Conservation (phyloP, 768 basidiomycete genomes). For the Psilocybe cubensis region DNA sequence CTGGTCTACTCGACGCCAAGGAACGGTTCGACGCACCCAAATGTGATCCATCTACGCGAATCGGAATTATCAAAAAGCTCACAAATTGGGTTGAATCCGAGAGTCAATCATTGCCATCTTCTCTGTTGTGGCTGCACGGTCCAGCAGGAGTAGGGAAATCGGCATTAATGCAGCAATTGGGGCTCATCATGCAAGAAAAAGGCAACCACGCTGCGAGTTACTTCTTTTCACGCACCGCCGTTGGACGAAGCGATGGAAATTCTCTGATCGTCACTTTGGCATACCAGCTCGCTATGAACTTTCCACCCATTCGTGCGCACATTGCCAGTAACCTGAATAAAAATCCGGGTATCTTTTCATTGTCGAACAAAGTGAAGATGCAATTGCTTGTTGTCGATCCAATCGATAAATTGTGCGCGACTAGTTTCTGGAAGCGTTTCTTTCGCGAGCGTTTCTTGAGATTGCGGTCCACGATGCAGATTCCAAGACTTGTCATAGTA, state of each 20-base stretch:
- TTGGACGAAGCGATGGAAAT: background rate
- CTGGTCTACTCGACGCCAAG: too few relatives aligned
- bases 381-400: too few relatives aligned
- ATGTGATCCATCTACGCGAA: too few relatives aligned
- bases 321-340: background rate
- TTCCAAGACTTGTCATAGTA: background rate
- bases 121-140: background rate
- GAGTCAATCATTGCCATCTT: too few relatives aligned
- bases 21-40: too few relatives aligned
- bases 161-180: background rate
- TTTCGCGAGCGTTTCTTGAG: too few relatives aligned
- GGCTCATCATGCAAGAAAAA: background rate
- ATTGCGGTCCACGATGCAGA: too few relatives aligned
- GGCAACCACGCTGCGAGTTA: background rate
- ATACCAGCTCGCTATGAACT: background rate
- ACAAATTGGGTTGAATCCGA: too few relatives aligned
- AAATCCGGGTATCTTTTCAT: background rate
- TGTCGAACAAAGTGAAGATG: too few relatives aligned
- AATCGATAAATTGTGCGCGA: too few relatives aligned
- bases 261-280: background rate
- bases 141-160: background rate
- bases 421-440: too few relatives aligned
- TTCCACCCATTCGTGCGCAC: background rate
- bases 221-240: background rate
- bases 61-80: too few relatives aligned